Conservation (phyloP, 2,329 filamentous ascomycete species). For the Verticillium tricorpus region DNA sequence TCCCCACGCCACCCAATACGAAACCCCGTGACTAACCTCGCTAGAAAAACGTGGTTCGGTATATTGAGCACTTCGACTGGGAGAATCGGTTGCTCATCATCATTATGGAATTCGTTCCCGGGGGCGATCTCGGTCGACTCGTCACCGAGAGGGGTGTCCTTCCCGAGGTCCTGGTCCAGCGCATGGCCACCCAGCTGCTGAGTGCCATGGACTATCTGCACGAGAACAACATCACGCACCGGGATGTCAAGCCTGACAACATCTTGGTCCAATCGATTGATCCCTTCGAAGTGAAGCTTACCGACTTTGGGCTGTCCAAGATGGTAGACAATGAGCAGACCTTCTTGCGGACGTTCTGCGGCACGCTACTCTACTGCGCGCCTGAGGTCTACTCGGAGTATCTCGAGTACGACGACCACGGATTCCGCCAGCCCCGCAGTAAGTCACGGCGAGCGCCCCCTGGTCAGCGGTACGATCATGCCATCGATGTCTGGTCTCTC, state of each 20-base stretch:
- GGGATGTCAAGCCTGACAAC: conserved; percentile 98
- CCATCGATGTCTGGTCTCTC: conserved; percentile 94
- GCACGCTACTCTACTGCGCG: conserved; percentile 91
- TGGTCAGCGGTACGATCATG: conserved; percentile 75
- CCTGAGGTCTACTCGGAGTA: conserved; percentile 89
- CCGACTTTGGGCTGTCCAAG: conserved; percentile 95
- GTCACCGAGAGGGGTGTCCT: conserved; percentile 60
- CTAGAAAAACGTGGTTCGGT: conserved; percentile 84
- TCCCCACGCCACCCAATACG: background rate
- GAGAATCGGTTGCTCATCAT: conserved; percentile 84
- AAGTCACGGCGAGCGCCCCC: conserved; percentile 52
- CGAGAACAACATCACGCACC: conserved; percentile 83
- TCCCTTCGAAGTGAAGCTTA: conserved; percentile 82
- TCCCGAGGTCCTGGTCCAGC: conserved; percentile 62
- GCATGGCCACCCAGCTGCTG: conserved; percentile 71
- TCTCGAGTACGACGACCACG: conserved; percentile 63
- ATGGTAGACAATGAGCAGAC: conserved; percentile 87
- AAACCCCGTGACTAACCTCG: conserved; percentile 13
- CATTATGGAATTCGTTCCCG: conserved; percentile 87
- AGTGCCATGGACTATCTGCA: conserved; percentile 85
- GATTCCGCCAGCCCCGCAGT: conserved; percentile 57
- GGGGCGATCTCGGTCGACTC: conserved; percentile 76
- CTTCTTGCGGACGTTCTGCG: conserved; percentile 93
- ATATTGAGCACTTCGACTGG: conserved; percentile 83
- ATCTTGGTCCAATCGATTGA: conserved; percentile 74